A percentile compares a stretch with the other conserved stretches of the same genome.
Evolutionary conservation across 2,329 filamentous ascomycete species (phyloP).

Genomic region (Tolypocladium pustulatum): DNA sequence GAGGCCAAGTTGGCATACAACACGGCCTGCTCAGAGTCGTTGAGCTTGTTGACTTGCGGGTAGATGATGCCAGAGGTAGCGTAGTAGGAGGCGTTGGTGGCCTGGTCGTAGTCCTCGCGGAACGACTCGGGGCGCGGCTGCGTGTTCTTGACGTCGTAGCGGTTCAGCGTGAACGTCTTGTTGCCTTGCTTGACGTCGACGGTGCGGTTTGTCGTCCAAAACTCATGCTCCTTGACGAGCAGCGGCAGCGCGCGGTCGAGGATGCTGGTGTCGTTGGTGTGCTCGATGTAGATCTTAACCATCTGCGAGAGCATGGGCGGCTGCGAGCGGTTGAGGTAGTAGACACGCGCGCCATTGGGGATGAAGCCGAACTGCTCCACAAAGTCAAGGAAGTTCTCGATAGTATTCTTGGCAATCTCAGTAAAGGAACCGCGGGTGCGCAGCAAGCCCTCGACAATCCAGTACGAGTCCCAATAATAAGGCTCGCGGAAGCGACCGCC

Average conservation of each 20-base stretch:
- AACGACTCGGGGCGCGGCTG: conserved; percentile 59
- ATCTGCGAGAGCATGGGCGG: conserved; percentile 57
- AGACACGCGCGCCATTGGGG: conserved; percentile 56
- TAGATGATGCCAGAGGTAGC: conserved; percentile 47
- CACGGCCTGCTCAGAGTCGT: conserved; percentile 36
- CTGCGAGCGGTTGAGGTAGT: conserved; percentile 60
- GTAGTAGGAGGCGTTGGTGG: conserved; percentile 51
- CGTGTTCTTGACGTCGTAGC: conserved; percentile 52
- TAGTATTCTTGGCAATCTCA: conserved; percentile 53
- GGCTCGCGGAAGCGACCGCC: conserved; percentile 61
- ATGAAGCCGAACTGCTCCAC: conserved; percentile 55
- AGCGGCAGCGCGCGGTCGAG: conserved; percentile 51
- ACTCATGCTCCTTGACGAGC: conserved; percentile 52
- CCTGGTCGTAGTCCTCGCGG: conserved; percentile 53
- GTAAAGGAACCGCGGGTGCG: conserved; percentile 54
- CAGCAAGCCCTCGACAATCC: conserved; percentile 56
- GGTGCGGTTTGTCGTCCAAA: conserved; percentile 51
- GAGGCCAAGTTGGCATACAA: conserved; percentile 54
- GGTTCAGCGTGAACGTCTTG: conserved; percentile 43
- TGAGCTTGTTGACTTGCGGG: conserved; percentile 37
- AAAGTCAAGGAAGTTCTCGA: conserved; percentile 60
- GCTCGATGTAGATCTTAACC: conserved; percentile 52
- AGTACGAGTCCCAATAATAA: conserved; percentile 64
- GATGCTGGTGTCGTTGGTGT: conserved; percentile 53
- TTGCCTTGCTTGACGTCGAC: conserved; percentile 36